A percentile compares a stretch with the other conserved stretches of the same genome.
Evolutionary conservation across 176 grass and related monocot species (phyloP).

Genomic region (Carex scoparia): DNA sequence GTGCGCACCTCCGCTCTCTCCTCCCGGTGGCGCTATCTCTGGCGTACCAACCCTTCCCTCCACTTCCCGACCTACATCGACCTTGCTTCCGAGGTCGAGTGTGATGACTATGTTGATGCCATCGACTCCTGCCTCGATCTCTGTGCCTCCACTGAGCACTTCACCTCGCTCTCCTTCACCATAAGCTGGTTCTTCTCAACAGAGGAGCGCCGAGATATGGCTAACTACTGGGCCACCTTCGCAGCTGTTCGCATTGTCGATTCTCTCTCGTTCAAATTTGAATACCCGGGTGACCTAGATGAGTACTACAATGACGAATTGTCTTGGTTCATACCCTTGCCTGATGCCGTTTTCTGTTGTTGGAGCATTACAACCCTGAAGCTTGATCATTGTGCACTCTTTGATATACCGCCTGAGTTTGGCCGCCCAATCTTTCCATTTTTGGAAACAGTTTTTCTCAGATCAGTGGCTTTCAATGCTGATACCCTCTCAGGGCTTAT

Average conservation of each 20-base stretch:
- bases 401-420: not conserved
- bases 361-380: constrained; percentile 2
- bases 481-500: not conserved
- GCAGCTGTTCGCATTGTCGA: not conserved
- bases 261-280: not conserved
- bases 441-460: not conserved
- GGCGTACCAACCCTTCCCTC: not conserved
- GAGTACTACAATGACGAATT: not conserved
- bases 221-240: not conserved
- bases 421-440: not conserved
- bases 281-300: not conserved
- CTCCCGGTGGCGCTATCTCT: not conserved
- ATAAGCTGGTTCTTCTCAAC: not conserved
- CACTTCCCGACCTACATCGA: not conserved
- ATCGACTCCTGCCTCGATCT: not conserved
- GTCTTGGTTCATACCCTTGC: not conserved
- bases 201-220: not conserved
- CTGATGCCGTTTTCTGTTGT: constrained; percentile 10
- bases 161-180: not conserved
- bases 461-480: constrained; percentile 6
- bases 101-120: not conserved
- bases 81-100: not conserved
- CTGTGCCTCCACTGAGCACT: not conserved
- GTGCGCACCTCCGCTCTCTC: constrained; percentile 3
- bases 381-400: not conserved